Conservation (phyloP, 108 stramenopile genomes). For the Cyclotella kingstonii region DNA sequence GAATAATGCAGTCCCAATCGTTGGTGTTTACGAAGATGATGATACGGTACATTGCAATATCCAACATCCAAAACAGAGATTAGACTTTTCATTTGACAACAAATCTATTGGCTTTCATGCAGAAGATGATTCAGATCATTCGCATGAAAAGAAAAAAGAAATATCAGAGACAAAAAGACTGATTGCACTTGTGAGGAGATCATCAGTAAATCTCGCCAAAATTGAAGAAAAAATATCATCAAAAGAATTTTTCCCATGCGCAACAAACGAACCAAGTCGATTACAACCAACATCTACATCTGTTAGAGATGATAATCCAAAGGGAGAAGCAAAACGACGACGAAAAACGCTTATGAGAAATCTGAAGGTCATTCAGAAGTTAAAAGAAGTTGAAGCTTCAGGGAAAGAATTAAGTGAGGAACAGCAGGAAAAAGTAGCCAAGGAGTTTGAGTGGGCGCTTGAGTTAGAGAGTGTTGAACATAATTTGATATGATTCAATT, state of each 20-base stretch:
- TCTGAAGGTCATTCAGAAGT: constrained; percentile 50
- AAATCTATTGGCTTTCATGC: no score
- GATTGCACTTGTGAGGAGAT: constrained; percentile 1
- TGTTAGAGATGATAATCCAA: constrained; percentile 51
- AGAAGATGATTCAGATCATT: no score
- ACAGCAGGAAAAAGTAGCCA: constrained; percentile 47
- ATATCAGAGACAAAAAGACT: not conserved
- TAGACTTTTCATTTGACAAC: no score
- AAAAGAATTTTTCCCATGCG: no score
- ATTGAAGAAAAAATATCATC: no score
- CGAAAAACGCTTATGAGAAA: constrained; percentile 57
- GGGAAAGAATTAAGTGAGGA: constrained; percentile 52
- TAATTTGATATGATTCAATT: constrained; percentile 45
- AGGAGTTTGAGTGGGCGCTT: constrained; percentile 42
- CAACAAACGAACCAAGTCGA: not conserved
- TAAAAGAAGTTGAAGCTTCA: constrained; percentile 40
- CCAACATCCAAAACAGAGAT: no score
- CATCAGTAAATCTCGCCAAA: not conserved
- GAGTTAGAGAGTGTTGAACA: constrained; percentile 61
- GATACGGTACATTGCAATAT: constrained; percentile 3
- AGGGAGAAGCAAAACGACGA: constrained; percentile 45
- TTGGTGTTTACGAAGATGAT: constrained; percentile 54
- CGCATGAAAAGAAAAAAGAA: constrained; percentile 3
- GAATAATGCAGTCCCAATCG: constrained; percentile 15
- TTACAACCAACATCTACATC: constrained; percentile 35